A percentile compares a stretch with the other conserved stretches of the same genome.
These are phyloP conservation scores for Kwoniella dendrophila DNA, from an alignment of 768 basidiomycete genomes.

Conservation along the genomic window DNA sequence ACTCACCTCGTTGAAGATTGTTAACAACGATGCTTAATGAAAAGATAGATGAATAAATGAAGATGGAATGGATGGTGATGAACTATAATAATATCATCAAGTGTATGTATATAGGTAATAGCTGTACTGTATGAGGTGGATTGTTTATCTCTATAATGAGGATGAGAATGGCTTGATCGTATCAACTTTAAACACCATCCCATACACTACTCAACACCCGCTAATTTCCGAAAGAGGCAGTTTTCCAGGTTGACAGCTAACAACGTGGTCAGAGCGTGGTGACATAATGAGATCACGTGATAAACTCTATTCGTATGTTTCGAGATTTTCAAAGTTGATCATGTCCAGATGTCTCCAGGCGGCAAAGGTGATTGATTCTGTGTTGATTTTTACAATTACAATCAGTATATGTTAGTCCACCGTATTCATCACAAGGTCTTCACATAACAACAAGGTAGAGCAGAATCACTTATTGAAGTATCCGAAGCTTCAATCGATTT, in stretches of 20 bases:
- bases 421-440: too few species aligned
- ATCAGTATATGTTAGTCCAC: too few species aligned
- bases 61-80: conserved; percentile 1
- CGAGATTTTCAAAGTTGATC: too few species aligned
- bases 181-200: conserved; percentile 14
- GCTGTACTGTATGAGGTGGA: background rate
- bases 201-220: background rate
- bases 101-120: conserved; percentile 2
- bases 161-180: conserved; percentile 10
- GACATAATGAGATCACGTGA: conserved; percentile 7
- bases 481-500: too few species aligned
- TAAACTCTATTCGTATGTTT: background rate
- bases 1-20: conserved; percentile 8
- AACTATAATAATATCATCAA: background rate
- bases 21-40: background rate
- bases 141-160: background rate
- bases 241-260: background rate
- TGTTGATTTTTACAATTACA: too few species aligned
- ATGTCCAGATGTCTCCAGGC: too few species aligned
- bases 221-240: conserved; percentile 26
- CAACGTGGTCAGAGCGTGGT: background rate
- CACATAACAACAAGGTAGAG: too few species aligned
- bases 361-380: too few species aligned
- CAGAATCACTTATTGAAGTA: background rate
- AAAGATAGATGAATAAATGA: conserved; percentile 1